These are phyloP conservation scores for Sordariomycetes sp. DNA, from an alignment of 2,329 filamentous ascomycete species.

Conservation along the genomic window DNA sequence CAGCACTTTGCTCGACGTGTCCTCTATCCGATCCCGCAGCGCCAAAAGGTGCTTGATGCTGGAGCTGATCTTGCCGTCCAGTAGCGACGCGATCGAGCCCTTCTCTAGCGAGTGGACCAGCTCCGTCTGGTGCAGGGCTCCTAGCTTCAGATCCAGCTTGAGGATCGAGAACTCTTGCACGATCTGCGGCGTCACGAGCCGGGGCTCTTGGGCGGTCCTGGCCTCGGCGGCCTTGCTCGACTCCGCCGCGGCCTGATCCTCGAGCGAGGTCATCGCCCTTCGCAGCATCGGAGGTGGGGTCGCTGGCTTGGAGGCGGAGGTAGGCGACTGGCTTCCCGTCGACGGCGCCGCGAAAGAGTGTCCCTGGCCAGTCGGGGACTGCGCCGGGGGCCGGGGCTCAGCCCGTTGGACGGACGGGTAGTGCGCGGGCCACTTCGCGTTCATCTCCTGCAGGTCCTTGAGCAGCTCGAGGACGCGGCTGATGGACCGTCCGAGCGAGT, in stretches of 20 bases:
- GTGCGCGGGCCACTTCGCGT: constrained; percentile 82
- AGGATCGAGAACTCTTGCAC: constrained; percentile 92
- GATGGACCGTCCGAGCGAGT: constrained; percentile 76
- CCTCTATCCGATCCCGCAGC: constrained; percentile 86
- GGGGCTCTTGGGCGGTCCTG: constrained; percentile 53
- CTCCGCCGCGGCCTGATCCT: constrained; percentile 38
- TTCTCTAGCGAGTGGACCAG: constrained; percentile 93
- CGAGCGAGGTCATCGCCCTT: constrained; percentile 19
- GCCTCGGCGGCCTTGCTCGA: constrained; percentile 59
- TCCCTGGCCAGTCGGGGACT: constrained; percentile 40
- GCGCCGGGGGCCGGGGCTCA: constrained; percentile 14
- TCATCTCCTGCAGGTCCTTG: constrained; percentile 75
- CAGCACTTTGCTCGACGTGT: constrained; percentile 92
- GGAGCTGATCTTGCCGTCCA: constrained; percentile 89
- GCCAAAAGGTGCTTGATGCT: constrained; percentile 83
- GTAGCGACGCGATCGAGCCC: constrained; percentile 71
- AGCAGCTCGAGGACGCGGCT: constrained; percentile 74
- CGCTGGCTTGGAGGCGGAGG: constrained; percentile 20
- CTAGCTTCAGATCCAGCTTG: constrained; percentile 88
- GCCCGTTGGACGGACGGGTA: constrained; percentile 74
- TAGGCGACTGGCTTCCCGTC: constrained; percentile 50
- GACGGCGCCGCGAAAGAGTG: constrained; percentile 52
- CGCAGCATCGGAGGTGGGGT: constrained; percentile 5
- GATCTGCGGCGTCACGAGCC: constrained; percentile 82
- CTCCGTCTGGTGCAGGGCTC: constrained; percentile 73